Base-by-base conservation (phyloP, 345 rosid species). In the Brassica rapa region DNA sequence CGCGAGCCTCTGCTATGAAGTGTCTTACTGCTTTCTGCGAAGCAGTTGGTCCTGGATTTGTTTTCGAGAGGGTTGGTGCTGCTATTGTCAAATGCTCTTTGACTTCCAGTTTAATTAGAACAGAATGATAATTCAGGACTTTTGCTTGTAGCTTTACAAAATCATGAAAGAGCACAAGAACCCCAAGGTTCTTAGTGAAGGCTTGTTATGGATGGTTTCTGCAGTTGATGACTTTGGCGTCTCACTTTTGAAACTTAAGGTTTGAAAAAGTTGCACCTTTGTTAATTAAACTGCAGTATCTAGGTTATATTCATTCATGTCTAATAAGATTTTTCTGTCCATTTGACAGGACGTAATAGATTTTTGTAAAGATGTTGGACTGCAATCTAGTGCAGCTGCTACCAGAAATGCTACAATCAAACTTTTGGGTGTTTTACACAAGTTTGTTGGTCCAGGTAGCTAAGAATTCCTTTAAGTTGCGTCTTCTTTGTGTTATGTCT, bases 141-240 rank as follows among this genome's bases (percentile, higher is more conserved):
- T 62, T 76, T 73, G 65, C 23, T 68, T 85, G 81, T 76, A 96
- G 99, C 89, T 96, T 69, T 91, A 77, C 89, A 90, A 89, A 87
- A 89, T 90, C 66, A 96, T 90, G 94, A 91, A 93, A 84, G 99
- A 96, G 84, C 99, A 96, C 85, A 96, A 91, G 85, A 96, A 96
- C 80, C 98, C 99, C 23, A 96, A 96, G 90, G 99, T 96, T 83
- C 97, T 96, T 32, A 96, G 99, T 75, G 99, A 96, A 86, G 99
- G 97, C 72, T 75, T 89, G 68, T 49, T 86, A 71, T 96, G 99
- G 98, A 93, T 96, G 96, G 94, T 96, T 74, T 85, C 90, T 0
- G 97, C 99, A 46, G 86, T 96, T 53, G 99, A 96, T 29, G 99
- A 96, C 86, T 96, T 96, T 73, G 99, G 99, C 8, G 84, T 96